Conservation (phyloP, 352 stramenopile species). For the Pythium apleroticum region DNA sequence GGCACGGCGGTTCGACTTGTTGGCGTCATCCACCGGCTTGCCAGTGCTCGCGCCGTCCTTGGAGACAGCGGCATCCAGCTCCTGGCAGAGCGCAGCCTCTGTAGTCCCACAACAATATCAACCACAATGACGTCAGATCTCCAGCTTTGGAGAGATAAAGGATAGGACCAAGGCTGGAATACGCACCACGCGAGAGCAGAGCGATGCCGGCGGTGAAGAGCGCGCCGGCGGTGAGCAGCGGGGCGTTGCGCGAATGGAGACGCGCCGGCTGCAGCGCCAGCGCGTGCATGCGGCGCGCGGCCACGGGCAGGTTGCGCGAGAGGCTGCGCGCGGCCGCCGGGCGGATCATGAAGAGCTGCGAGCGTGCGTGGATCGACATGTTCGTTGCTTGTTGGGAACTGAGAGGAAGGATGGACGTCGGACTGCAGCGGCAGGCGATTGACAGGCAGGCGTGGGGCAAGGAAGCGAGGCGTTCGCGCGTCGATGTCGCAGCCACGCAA, state of each 20-base stretch:
- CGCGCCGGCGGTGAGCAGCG: slow-evolving; percentile 41
- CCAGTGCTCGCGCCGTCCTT: slow-evolving; percentile 15
- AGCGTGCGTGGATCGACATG: slow-evolving; percentile 46
- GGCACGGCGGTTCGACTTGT: slow-evolving; percentile 29
- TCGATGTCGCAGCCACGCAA: slow-evolving; percentile 14
- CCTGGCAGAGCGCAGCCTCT: slow-evolving; percentile 51
- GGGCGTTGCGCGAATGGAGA: slow-evolving; percentile 4
- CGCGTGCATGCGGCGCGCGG: slow-evolving; percentile 25
- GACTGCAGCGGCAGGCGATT: background rate
- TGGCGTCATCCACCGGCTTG: slow-evolving; percentile 24
- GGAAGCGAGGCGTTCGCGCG: slow-evolving; percentile 3
- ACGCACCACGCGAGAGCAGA: slow-evolving; percentile 38
- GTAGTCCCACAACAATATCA: no score
- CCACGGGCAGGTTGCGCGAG: slow-evolving; percentile 26
- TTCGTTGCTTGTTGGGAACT: background rate
- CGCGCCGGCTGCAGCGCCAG: slow-evolving; percentile 19
- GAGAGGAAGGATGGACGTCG: background rate
- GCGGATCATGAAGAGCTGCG: slow-evolving; percentile 41
- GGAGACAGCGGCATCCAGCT: slow-evolving; percentile 36
- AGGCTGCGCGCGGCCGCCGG: slow-evolving; percentile 18
- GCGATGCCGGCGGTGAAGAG: slow-evolving; percentile 48
- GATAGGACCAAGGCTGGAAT: background rate
- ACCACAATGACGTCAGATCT: slow-evolving; percentile 3
- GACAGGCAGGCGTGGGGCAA: background rate
- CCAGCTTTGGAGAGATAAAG: no score